Evolutionary conservation across 805 yeast species (phyloP).

Genomic region (Yarrowia porcina): DNA sequence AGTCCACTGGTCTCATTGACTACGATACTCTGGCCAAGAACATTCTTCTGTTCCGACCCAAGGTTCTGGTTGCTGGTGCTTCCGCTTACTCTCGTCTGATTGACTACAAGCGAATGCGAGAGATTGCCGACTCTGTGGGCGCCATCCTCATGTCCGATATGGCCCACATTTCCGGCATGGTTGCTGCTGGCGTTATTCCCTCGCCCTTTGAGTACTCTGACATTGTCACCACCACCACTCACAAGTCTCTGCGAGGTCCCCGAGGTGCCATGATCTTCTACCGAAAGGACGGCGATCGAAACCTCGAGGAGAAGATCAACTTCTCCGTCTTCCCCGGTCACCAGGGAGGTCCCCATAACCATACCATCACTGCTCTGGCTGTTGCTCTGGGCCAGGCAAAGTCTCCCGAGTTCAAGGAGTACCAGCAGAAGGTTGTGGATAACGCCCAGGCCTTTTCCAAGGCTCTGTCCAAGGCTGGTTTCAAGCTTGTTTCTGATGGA

Average conservation of each 20-base stretch:
- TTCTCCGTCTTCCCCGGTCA: slow-evolving; percentile 99
- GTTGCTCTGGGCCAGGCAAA: slow-evolving; percentile 91
- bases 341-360: slow-evolving; percentile 99
- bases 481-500: slow-evolving; percentile 82
- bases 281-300: slow-evolving; percentile 92
- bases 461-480: slow-evolving; percentile 62
- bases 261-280: slow-evolving; percentile 98
- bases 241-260: slow-evolving; percentile 97
- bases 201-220: slow-evolving; percentile 93
- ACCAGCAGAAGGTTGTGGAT: slow-evolving; percentile 76
- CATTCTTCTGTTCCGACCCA: slow-evolving; percentile 87
- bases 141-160: slow-evolving; percentile 91
- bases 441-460: slow-evolving; percentile 77
- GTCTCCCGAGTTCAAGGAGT: slow-evolving; percentile 81
- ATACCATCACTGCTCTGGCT: slow-evolving; percentile 93
- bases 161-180: slow-evolving; percentile 97
- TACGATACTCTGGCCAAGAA: slow-evolving; percentile 81
- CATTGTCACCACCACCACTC: slow-evolving; percentile 96
- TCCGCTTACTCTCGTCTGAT: slow-evolving; percentile 91
- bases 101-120: slow-evolving; percentile 85
- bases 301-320: slow-evolving; percentile 86
- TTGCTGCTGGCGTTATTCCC: slow-evolving; percentile 90
- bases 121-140: slow-evolving; percentile 88
- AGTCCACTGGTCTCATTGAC: slow-evolving; percentile 85
- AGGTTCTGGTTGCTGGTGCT: slow-evolving; percentile 93